A percentile compares a stretch with the other conserved stretches of the same genome.
Evolutionary conservation across 345 rosid genomes (phyloP).

Genomic region (Bruguiera sexangula): DNA sequence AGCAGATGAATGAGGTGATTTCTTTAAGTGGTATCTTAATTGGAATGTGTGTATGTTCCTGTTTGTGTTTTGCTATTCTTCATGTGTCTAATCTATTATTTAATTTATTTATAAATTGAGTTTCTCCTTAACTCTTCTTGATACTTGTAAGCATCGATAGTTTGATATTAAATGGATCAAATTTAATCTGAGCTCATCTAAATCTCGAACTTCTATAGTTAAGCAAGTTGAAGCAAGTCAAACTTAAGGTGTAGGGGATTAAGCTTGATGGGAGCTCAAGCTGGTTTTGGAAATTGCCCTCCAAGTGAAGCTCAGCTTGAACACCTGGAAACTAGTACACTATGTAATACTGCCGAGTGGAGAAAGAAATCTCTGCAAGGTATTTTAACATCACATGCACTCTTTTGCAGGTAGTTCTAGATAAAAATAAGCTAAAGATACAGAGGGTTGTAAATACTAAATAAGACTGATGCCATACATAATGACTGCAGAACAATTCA

Average conservation of each 20-base stretch:
- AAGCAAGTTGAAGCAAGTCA: no score
- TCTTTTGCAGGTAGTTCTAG: conserved; percentile 65
- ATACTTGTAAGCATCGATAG: no score
- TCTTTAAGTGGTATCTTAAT: not conserved
- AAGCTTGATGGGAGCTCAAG: not conserved
- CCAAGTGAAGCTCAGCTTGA: not conserved
- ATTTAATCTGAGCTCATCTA: no score
- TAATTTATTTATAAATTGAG: not conserved
- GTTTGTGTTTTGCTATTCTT: not conserved
- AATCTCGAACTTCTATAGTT: not conserved
- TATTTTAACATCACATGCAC: conserved; percentile 5
- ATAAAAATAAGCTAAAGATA: conserved; percentile 83
- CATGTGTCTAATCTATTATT: not conserved
- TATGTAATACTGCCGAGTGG: not conserved
- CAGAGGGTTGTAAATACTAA: conserved; percentile 59
- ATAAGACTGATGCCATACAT: conserved; percentile 54
- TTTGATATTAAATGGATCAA: not conserved
- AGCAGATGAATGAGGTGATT: conserved; percentile 88
- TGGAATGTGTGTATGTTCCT: not conserved
- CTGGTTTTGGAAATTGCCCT: not conserved
- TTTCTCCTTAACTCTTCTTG: not conserved
- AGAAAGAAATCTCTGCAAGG: conserved; percentile 6
- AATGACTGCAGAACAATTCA: conserved; percentile 44
- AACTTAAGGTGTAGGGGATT: not conserved
- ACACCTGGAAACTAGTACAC: no score